These are phyloP conservation scores for Neonectria punicea DNA, from an alignment of 2,329 filamentous ascomycete species.

Conservation along the genomic window DNA sequence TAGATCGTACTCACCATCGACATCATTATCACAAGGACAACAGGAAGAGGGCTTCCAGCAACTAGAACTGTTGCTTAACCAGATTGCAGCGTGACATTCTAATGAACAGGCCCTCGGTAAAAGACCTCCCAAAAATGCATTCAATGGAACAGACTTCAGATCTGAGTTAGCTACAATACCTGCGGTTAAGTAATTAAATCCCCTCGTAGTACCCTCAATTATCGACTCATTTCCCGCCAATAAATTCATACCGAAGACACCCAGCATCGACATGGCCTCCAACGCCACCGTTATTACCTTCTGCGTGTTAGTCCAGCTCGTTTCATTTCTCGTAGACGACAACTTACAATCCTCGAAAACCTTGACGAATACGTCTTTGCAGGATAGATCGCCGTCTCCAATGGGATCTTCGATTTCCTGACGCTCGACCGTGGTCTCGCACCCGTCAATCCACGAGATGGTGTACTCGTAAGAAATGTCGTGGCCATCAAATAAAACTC, in stretches of 20 bases:
- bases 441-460: constrained; percentile 18
- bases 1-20: too few relatives aligned
- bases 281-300: constrained; percentile 18
- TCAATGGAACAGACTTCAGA: too few relatives aligned
- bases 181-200: too few relatives aligned
- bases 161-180: too few relatives aligned
- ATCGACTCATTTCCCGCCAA: neutral
- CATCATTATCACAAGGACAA: too few relatives aligned
- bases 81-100: constrained; percentile 4
- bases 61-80: neutral
- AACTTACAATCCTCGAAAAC: constrained; percentile 10
- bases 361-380: neutral
- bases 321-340: too few relatives aligned
- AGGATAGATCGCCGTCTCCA: neutral
- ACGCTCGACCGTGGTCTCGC: constrained; percentile 4
- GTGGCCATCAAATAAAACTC: too few relatives aligned
- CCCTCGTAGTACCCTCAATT: neutral
- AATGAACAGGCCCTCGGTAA: constrained; percentile 10
- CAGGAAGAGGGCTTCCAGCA: neutral
- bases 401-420: neutral
- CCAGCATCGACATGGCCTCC: constrained; percentile 17
- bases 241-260: constrained; percentile 5
- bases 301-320: neutral
- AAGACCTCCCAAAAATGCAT: neutral
- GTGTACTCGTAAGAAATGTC: neutral